phyloP scores from a whole-genome alignment of 2,329 filamentous ascomycete genomes.

The Cordyceps fumosorosea region DNA sequence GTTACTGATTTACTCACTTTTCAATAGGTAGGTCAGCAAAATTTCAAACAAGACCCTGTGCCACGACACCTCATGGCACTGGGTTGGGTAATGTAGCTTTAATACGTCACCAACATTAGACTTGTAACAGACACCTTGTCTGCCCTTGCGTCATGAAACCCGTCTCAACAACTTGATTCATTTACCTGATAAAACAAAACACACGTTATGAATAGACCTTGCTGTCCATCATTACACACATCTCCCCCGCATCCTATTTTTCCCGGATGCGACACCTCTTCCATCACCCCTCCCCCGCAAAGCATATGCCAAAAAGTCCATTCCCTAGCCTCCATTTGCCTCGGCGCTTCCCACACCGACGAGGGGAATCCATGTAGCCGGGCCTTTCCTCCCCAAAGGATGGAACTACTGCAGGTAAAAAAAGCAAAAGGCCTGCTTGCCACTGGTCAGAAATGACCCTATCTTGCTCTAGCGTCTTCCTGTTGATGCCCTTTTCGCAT shows the following conservation, averaged over 20 bases:
- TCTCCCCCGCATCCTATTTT: background rate
- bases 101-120: background rate
- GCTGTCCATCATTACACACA: background rate
- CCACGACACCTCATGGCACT: background rate
- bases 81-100: background rate
- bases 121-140: background rate
- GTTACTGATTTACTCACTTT: too few relatives aligned
- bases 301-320: constrained; percentile 2
- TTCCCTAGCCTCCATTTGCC: background rate
- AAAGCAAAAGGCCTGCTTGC: background rate
- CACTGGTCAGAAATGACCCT: background rate
- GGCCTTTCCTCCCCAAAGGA: background rate
- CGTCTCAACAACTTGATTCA: background rate
- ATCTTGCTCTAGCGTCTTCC: background rate
- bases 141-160: background rate
- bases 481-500: background rate
- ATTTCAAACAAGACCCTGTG: too few relatives aligned
- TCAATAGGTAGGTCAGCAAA: too few relatives aligned
- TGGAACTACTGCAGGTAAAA: background rate
- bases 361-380: background rate
- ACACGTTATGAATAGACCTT: background rate
- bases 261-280: background rate
- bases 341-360: background rate
- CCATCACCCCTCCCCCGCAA: background rate
- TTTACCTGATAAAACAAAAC: background rate